Base-by-base conservation (phyloP, 306 rosid species). In the Malus sieversii region DNA sequence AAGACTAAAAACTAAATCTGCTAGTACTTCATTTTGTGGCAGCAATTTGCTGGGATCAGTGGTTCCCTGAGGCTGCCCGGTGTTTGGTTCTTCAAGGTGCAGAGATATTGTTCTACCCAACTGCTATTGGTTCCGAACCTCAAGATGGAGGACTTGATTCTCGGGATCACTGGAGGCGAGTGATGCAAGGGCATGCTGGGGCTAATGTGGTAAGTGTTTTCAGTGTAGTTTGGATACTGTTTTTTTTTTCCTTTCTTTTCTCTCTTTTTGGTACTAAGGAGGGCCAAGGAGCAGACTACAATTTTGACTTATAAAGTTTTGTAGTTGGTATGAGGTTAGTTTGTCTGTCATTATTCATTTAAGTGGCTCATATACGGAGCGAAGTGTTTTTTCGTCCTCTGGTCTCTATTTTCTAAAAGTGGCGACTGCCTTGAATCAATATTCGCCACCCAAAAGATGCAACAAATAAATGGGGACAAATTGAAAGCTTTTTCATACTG, bases 31-130 rank as follows among this genome's bases (percentile, higher is more conserved):
- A 27, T 87, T 80, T 78, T 15, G 66, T 85, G 70, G 60, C 87
- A 95, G 98, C 96, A 79, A 90, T 95, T 73, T 92, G 98, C 87
- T 95, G 98, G 98, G 97, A 95, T 85, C 98, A 95, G 86, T 95
- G 98, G 97, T 95, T 95, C 83, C 98, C 97, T 1, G 98, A 95
- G 92, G 91, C 93, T 77, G 97, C 98, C 68, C 87, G 97, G 19
- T 90, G 97, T 63, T 89, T 95, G 97, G 97, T 73, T 59, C 97
- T 95, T 88, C 97, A 95, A 85, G 98, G 98, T 83, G 98, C 97
- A 16, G 97, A 95, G 82, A 86, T 95, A 82, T 83, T 95, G 90
- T 82, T 95, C 81, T 92, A 95, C 82, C 98, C 98, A 38, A 95
- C 98, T 32, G 97, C 97, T 70, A 92, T 95, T 85, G 98, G 98